Percentiles rank a stretch among this genome's conserved stretches.
Conservation (phyloP, 768 basidiomycete genomes). For the Russula foetens region DNA sequence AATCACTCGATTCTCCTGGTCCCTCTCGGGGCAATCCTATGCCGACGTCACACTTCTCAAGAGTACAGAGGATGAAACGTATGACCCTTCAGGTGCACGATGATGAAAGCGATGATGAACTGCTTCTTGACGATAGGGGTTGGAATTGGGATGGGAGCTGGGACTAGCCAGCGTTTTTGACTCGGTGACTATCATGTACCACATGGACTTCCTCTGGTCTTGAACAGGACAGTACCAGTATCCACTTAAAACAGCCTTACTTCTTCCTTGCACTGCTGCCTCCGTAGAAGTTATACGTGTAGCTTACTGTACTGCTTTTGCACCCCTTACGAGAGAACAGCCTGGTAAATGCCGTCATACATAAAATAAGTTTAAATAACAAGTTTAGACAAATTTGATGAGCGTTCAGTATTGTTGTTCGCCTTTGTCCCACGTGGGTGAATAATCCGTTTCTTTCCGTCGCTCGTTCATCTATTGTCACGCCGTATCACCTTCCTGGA, state of each 20-base stretch:
- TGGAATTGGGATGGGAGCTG: constrained; percentile 21
- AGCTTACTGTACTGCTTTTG: too few relatives aligned
- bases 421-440: background rate
- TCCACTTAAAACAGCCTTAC: too few relatives aligned
- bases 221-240: background rate
- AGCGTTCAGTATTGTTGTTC: too few relatives aligned
- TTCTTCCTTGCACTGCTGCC: too few relatives aligned
- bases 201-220: background rate
- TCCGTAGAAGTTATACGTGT: too few relatives aligned
- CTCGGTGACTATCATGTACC: background rate
- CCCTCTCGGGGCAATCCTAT: background rate
- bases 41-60: background rate
- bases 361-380: too few relatives aligned
- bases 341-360: too few relatives aligned
- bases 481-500: background rate
- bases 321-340: too few relatives aligned
- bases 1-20: background rate
- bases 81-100: background rate
- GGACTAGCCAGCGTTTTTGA: constrained; percentile 2
- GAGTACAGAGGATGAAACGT: background rate
- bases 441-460: background rate
- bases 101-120: constrained; percentile 16
- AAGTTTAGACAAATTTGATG: too few relatives aligned
- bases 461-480: background rate
- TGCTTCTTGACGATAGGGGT: constrained; percentile 14